Evolutionary conservation across 1,139 yeast species (phyloP), one percentile per base, ranked within the genome.

Genomic region (Debaryomycetaceae sp.): DNA sequence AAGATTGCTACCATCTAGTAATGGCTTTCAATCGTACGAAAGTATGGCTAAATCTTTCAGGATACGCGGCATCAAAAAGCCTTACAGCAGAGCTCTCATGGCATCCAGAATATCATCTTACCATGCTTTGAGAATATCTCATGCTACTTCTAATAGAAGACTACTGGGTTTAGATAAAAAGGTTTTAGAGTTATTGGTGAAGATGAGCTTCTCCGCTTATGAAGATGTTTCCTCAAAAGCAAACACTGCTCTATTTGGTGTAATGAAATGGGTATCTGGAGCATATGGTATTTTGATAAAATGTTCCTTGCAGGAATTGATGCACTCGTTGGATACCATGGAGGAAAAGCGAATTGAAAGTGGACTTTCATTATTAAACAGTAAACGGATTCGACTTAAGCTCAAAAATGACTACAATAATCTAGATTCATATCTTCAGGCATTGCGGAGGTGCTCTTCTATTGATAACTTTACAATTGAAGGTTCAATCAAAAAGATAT

Each of bases 61-160:
- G 15, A 61, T 78, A 22, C 71, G 73, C 34, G 61, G 73, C 33
- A 56, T 82, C 15, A 69, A 80, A 15, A 83, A 85, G 46, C 92
- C 95, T 1, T 85, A 72, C 48, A 89, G 98, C 0, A 78, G 97
- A 56, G 74, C 87, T 5, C 78, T 88, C 2, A 59, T 89, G 33
- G 95, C 88, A 1, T 78, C 88, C 0, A 74, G 96, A 46, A 70
- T 88, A n/a, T 85, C 83, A 44, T 67, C 83, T 11, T 85, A 83
- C 49, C 97, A 92, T 51, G 79, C 80, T 56, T 81, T 85, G 45
- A 75, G 98, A 49, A 78, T 86, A 18, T 73, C 80, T 3, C 92
- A 85, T 53, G 79, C 91, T 1, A 85, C 95, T 0, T 81, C 86
- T 3, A 72, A 96, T 46, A 70, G 79, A 7, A 86, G 87, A 52